phyloP scores from a whole-genome alignment of 2,329 filamentous ascomycete species.

The Gremmenia infestans region DNA sequence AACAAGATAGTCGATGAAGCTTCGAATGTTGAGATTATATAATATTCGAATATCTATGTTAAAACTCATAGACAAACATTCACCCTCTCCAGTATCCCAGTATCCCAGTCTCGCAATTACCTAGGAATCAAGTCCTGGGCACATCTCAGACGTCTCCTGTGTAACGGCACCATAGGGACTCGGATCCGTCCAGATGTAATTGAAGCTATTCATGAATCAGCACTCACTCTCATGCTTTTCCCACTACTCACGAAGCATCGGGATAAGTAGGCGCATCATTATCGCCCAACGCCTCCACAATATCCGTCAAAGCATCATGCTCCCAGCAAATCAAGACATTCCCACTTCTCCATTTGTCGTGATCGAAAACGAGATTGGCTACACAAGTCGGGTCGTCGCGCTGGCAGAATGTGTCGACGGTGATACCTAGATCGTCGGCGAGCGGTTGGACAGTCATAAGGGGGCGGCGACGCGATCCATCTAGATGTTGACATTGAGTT shows the following conservation, averaged over 20 bases:
- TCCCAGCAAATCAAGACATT: constrained; percentile 61
- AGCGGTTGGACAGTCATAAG: constrained; percentile 53
- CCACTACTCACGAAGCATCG: constrained; percentile 35
- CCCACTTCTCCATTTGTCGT: constrained; percentile 38
- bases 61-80: neutral
- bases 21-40: neutral
- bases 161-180: constrained; percentile 44
- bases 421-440: constrained; percentile 49
- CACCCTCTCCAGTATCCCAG: neutral
- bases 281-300: constrained; percentile 48
- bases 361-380: constrained; percentile 42
- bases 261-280: constrained; percentile 46
- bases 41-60: too few relatives aligned
- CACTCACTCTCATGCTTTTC: neutral
- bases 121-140: constrained; percentile 45
- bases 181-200: constrained; percentile 55
- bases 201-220: constrained; percentile 33
- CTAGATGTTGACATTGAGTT: constrained; percentile 26
- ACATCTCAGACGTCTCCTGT: constrained; percentile 43
- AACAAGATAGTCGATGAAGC: neutral
- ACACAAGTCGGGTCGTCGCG: constrained; percentile 53
- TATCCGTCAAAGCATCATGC: constrained; percentile 47
- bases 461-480: constrained; percentile 48
- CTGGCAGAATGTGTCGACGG: constrained; percentile 50
- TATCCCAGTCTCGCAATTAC: neutral